Evolutionary conservation across 345 rosid genomes (phyloP).

Genomic region (Eucalyptus cladocalyx): DNA sequence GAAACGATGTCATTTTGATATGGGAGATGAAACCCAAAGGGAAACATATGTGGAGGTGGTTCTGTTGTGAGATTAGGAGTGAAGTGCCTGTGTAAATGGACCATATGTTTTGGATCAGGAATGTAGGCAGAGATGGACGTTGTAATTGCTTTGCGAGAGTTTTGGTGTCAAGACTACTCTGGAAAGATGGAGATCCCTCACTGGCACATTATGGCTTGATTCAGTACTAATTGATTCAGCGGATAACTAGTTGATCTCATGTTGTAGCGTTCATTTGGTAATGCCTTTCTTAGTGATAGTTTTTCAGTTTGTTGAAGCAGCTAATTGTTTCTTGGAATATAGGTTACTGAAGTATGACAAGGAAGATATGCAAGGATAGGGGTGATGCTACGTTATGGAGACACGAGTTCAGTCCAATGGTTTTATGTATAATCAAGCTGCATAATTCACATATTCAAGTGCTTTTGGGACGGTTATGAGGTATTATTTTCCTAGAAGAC

Average conservation of each 20-base stretch:
- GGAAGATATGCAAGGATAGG: constrained; percentile 25
- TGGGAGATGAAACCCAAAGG: not conserved
- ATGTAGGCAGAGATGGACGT: not conserved
- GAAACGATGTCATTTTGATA: not conserved
- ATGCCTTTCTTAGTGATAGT: not conserved
- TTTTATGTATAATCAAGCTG: constrained; percentile 18
- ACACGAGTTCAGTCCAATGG: constrained; percentile 21
- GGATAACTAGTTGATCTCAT: not conserved
- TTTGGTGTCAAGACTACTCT: not conserved
- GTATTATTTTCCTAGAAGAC: not conserved
- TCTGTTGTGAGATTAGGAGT: too few species aligned
- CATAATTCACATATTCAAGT: constrained; percentile 24
- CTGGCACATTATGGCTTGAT: not conserved
- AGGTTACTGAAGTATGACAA: constrained; percentile 23
- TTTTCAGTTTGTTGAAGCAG: not conserved
- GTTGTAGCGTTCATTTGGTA: not conserved
- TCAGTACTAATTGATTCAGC: rapidly evolving
- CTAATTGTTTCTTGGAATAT: not conserved
- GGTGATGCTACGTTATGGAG: constrained; percentile 36
- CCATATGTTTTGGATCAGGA: not conserved
- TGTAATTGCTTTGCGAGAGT: not conserved
- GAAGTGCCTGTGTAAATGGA: not conserved
- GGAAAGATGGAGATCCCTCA: not conserved
- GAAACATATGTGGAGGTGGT: not conserved
- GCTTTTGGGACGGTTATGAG: constrained; percentile 27